Base-by-base conservation (phyloP, 1,284 basidiomycete species). In the Vanrija pseudolonga region DNA sequence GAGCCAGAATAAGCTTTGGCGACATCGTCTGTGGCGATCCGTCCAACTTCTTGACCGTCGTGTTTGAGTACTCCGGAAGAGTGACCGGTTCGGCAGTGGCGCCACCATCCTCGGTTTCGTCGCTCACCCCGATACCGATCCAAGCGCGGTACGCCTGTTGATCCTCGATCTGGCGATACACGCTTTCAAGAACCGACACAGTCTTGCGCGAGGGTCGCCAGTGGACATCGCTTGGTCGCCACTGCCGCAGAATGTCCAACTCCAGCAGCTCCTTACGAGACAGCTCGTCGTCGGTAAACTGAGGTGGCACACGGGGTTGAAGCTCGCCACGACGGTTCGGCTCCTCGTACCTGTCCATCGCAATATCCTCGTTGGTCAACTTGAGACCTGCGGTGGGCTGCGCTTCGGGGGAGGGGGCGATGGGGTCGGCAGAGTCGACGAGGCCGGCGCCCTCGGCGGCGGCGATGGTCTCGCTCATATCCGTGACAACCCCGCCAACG, bases 201-300 rank as follows among this genome's bases (percentile, higher is more conserved):
- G 71, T 71, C 6, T 61, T 37, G 8, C 59, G 51, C 2, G 63
- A 54, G 2, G 74, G 71, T 22, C 63, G 62, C 74, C 74, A 76
- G 15, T 67, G 53, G 8, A 63, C 46, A 47, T 76, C 74, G 24
- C 57, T 61, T 3, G 72, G 71, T 32, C 74, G 57, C 71, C 71
- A 76, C 6, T 55, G 48, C 8, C 55, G 45, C 18, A 73, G 55
- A 4, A 72, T 24, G 14, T 59, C 45, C 18, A 65, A 11, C 23
- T 54, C 50, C 36, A 53, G n/a, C 18, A 20, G 37, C 22, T 55
- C 32, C 17, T 45, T 22, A n/a, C 23, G 12, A 15, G 17, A 9
- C 2, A 6, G n/a, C 2, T 48, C 39, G 22, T 37, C 23, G 20
- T 32, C 28, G 0, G 19, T 22, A 37, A 43, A 46, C 20, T 39